Evolutionary conservation across 2,329 filamentous ascomycete genomes (phyloP).

Genomic region (Aschersonia sp.): DNA sequence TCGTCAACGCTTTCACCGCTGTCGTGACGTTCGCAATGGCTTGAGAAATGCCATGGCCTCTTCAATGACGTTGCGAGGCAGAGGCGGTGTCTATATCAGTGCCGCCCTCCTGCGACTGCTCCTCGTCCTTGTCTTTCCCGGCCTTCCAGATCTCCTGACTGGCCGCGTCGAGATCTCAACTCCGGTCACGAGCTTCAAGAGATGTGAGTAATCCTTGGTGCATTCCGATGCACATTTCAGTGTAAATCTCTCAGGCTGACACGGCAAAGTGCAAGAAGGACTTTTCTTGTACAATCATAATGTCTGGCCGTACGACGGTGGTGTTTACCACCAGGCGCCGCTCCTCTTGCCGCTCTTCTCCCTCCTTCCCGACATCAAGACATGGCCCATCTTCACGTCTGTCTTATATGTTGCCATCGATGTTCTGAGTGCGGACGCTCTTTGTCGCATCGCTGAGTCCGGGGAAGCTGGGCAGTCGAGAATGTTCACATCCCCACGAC

Average conservation of each 20-base stretch:
- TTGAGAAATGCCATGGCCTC: constrained; percentile 8
- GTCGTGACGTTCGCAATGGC: constrained; percentile 2
- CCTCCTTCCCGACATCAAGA: constrained; percentile 57
- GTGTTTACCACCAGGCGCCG: constrained; percentile 70
- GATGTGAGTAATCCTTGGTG: constrained; percentile 44
- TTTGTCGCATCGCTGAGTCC: constrained; percentile 68
- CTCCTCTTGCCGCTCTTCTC: constrained; percentile 85
- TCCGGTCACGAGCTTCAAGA: constrained; percentile 94
- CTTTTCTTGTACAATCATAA: constrained; percentile 92
- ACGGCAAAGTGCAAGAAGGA: constrained; percentile 69
- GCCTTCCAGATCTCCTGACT: constrained; percentile 70
- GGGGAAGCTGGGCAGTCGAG: constrained; percentile 62
- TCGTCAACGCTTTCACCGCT: neutral
- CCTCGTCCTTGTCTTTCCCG: constrained; percentile 69
- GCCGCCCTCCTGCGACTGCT: constrained; percentile 68
- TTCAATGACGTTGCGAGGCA: constrained; percentile 25
- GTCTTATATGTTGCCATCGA: constrained; percentile 73
- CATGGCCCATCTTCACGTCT: constrained; percentile 59
- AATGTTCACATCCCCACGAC: constrained; percentile 65
- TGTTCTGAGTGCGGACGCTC: constrained; percentile 64
- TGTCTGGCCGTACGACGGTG: constrained; percentile 93
- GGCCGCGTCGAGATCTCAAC: constrained; percentile 93
- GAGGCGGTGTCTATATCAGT: constrained; percentile 49
- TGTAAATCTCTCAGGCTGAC: neutral
- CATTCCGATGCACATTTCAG: neutral